These are phyloP conservation scores for Aspergillus novofumigatus DNA, from an alignment of 2,329 filamentous ascomycete genomes.

Conservation along the genomic window DNA sequence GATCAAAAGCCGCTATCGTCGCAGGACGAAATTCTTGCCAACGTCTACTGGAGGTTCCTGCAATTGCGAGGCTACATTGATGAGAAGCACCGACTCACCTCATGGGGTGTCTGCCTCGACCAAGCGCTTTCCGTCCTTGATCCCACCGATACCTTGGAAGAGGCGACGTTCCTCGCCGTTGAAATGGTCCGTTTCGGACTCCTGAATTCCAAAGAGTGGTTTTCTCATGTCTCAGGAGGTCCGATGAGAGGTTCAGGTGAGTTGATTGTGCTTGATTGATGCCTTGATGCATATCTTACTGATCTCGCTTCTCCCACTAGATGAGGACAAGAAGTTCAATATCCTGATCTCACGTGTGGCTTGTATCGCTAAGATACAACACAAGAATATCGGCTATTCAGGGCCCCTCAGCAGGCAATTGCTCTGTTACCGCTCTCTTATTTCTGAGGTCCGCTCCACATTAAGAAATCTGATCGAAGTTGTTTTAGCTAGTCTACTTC, in stretches of 20 bases:
- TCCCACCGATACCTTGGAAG: slow-evolving; percentile 60
- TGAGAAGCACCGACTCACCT: slow-evolving; percentile 70
- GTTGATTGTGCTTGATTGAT: background rate
- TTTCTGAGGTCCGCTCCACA: slow-evolving; percentile 71
- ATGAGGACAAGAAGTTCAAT: slow-evolving; percentile 72
- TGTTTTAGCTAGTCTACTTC: slow-evolving; percentile 71
- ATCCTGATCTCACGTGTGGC: slow-evolving; percentile 83
- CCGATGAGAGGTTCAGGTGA: slow-evolving; percentile 55
- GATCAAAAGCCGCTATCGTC: slow-evolving; percentile 48
- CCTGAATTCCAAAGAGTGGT: slow-evolving; percentile 67
- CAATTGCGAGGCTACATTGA: slow-evolving; percentile 84
- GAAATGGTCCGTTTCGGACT: slow-evolving; percentile 78
- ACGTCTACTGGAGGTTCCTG: slow-evolving; percentile 83
- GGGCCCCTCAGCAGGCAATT: slow-evolving; percentile 89
- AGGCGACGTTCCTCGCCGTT: slow-evolving; percentile 75
- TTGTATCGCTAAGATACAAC: slow-evolving; percentile 74
- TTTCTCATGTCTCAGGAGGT: slow-evolving; percentile 53
- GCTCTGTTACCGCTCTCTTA: slow-evolving; percentile 78
- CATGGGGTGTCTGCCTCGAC: slow-evolving; percentile 77
- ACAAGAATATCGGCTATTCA: slow-evolving; percentile 85
- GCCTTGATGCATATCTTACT: background rate
- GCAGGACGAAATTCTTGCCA: slow-evolving; percentile 68
- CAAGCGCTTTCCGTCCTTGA: slow-evolving; percentile 62
- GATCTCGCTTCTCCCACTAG: slow-evolving; percentile 40
- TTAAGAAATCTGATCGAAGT: slow-evolving; percentile 83